Evolutionary conservation across 2,329 filamentous ascomycete genomes (phyloP), one percentile per base, ranked within the genome.

Genomic region (Monilinia vaccinii-corymbosi): DNA sequence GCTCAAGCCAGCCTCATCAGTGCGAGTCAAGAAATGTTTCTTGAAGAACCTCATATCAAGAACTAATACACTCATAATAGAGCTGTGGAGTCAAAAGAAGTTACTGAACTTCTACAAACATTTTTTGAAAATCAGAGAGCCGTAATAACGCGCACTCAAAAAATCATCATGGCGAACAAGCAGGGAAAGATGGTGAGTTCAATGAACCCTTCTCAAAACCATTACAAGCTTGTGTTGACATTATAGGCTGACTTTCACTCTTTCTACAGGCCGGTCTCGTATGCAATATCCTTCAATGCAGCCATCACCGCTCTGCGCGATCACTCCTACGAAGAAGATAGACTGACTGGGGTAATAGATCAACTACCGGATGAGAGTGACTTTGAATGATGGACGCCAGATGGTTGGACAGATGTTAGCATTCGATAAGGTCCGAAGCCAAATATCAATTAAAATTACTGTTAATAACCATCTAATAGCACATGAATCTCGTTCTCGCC

Each of bases 331-430:
- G 34, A 45, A 31, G 34, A 56, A 28, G 45, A 55, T 18, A 60
- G 55, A 62, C 64, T 70, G 63, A 71, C 64, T 34, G 48, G 42
- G 42, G 38, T 47, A 50, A 38, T 66, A 97, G 94, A 96, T 99
- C 82, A 97, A 99, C 80, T 97, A 96, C 81, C 91, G 93, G 77
- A 97, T 99, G 92, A 88, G 93, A 73, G 88, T 97, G 66, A 97
- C 92, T 60, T 82, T 99, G 74, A 91, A 90, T 72, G 94, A 99
- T 78, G 91, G 91, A 66, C 87, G 94, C 72, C 91, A 97, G 75
- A 95, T 99, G 86, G 92, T 91, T 45, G 94, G 92, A 64, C 91
- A 97, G 76, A 96, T 99, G 90, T 84, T 99, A 68, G 94, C 94
- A 58, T 99, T 97, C 72, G 94, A 99, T 76, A 97, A 97, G 84